Base-by-base conservation (phyloP, 1,284 basidiomycete species). In the Termitomyces sp. region DNA sequence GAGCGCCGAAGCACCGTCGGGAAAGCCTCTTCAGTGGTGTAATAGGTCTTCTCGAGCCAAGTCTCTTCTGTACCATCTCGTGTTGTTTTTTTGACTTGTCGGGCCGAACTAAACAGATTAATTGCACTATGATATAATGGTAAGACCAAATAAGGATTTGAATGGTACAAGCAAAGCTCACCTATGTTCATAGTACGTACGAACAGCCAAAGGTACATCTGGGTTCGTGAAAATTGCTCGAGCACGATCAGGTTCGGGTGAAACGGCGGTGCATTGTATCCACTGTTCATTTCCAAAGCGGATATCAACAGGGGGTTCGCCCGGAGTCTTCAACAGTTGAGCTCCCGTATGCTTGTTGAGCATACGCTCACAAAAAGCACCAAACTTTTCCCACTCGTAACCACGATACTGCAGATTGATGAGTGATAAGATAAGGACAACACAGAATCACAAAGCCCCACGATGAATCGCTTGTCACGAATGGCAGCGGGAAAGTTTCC, bases 1-100 rank as follows among this genome's bases (percentile, higher is more conserved):
- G 93, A 94, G 15, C 96, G 83, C 41, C 91, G 85, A 36, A 98
- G 79, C 3, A 98, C 90, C 0, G 93, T 94, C 0, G 96, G 96
- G 71, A 99, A 93, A 0, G 84, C 80, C 62, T 96, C 92, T 68
- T 95, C 92, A 1, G 92, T 93, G 0, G 84, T 91, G 64, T 88
- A 83, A 59, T 84, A 87, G 0, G 87, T 90, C 76, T 95, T 98
- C 68, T 97, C 93, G 0, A 88, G 74, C 94, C 94, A 98, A 1
- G 80, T 71, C 68, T 94, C 87, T 63, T 87, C 84, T n/a, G 74
- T 73, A 19, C 83, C 83, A 54, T 87, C 82, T 24, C 77, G 72
- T 53, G 78, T 79, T 4, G 74, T 66, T 67, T 85, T 86, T 53
- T 79, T 77, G 52, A 91, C 75, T 36, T 86, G 84, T 7, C 92